A percentile compares a stretch with the other conserved stretches of the same genome.
These are phyloP conservation scores for Eutypa lata DNA, from an alignment of 2,329 filamentous ascomycete genomes.

Conservation along the genomic window DNA sequence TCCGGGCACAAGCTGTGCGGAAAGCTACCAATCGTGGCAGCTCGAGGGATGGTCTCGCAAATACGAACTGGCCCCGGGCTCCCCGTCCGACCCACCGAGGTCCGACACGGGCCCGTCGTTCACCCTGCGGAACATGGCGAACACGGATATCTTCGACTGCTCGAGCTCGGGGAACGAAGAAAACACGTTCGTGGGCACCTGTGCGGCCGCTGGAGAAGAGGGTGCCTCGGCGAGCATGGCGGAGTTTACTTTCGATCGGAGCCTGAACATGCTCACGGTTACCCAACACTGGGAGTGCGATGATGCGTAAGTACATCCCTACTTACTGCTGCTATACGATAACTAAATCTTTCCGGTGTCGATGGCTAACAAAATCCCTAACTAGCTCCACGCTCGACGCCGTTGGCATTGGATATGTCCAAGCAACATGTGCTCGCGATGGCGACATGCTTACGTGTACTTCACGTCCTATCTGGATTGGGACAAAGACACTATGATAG, in stretches of 20 bases:
- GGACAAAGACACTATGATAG: conserved; percentile 12
- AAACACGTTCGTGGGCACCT: conserved; percentile 24
- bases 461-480: conserved; percentile 30
- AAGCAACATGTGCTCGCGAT: conserved; percentile 26
- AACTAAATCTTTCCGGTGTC: neutral
- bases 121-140: conserved; percentile 24
- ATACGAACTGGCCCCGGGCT: conserved; percentile 24
- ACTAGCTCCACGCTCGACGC: conserved; percentile 22
- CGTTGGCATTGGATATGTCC: conserved; percentile 27
- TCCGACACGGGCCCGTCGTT: conserved; percentile 30
- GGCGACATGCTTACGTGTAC: conserved; percentile 28
- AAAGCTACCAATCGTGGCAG: conserved; percentile 31
- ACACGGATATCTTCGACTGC: conserved; percentile 24
- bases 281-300: conserved; percentile 27
- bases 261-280: conserved; percentile 24
- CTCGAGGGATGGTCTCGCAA: conserved; percentile 28
- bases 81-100: conserved; percentile 6
- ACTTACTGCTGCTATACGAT: neutral
- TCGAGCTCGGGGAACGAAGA: conserved; percentile 11
- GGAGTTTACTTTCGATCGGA: conserved; percentile 26
- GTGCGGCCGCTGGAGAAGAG: conserved; percentile 11
- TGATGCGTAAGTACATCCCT: conserved; percentile 19
- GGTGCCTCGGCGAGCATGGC: conserved; percentile 12
- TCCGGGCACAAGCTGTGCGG: conserved; percentile 16
- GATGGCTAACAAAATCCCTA: conserved; percentile 1